A percentile compares a stretch with the other conserved stretches of the same genome.
Evolutionary conservation across 1,139 yeast species (phyloP).

Genomic region (Cylindricascospora bacillispora): DNA sequence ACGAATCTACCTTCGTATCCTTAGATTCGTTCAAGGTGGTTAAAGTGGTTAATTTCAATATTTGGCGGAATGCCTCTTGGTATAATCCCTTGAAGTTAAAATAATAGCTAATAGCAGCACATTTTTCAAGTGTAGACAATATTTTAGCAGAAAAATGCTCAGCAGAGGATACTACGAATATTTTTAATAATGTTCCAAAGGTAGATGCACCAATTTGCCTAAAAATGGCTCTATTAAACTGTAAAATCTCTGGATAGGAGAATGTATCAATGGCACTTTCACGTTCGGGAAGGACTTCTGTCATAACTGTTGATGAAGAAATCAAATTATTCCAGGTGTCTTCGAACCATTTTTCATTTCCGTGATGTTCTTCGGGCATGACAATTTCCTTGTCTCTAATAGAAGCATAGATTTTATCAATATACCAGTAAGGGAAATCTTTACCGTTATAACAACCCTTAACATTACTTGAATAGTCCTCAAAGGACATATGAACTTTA

Average conservation of each 20-base stretch:
- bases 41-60: conserved; percentile 52
- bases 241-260: conserved; percentile 24
- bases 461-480: conserved; percentile 66
- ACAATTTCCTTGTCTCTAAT: conserved; percentile 82
- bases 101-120: conserved; percentile 59
- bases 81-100: conserved; percentile 44
- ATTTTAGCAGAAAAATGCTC: conserved; percentile 77
- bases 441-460: conserved; percentile 62
- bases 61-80: conserved; percentile 48
- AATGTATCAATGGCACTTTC: conserved; percentile 17
- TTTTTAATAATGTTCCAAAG: conserved; percentile 54
- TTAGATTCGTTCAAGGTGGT: conserved; percentile 13
- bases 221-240: conserved; percentile 61
- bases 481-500: conserved; percentile 77
- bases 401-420: conserved; percentile 66
- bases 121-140: conserved; percentile 73
- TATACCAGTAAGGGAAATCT: conserved; percentile 79
- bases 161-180: conserved; percentile 77
- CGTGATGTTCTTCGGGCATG: conserved; percentile 95
- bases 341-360: conserved; percentile 78
- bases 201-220: conserved; percentile 46
- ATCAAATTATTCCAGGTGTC: conserved; percentile 84
- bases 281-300: conserved; percentile 19
- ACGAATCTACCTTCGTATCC: conserved; percentile 1
- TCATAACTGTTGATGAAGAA: conserved; percentile 33